Evolutionary conservation across 495 filamentous ascomycete species (phyloP), one percentile per base, ranked within the genome.

Genomic region (Penicillium crystallinum): DNA sequence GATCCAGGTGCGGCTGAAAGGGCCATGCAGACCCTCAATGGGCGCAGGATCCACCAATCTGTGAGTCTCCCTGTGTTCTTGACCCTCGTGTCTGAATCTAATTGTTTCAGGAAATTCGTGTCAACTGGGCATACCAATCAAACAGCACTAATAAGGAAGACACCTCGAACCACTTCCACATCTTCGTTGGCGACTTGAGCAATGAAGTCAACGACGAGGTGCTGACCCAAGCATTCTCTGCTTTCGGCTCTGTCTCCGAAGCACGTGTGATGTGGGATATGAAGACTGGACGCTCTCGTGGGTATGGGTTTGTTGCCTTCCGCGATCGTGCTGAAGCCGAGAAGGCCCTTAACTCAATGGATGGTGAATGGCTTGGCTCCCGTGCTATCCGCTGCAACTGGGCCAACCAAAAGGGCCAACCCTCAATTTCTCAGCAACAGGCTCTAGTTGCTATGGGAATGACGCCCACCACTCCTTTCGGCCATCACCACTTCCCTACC

Each of bases 191-290:
- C 46, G 93, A 99, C 71, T 77, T 99, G 38, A 97, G 92, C 56
- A 99, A 99, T 56, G 93, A 99, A 67, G 93, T 99, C 58, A 99
- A 99, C 61, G 93, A 99, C 59, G 93, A 99, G 66, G 83, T 97
- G 44, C 76, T 99, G 25, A 75, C 87, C 8, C 93, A 97, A 71
- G 95, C 95, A 15, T 99, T 99, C 71, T 95, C 89, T 35, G 91
- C 91, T 33, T 99, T 97, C 69, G 93, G 93, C 10, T 88, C 84
- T 3, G 91, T 99, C 30, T 97, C 95, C n/a, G 93, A 99, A 72
- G 93, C 93, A 52, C 90, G 93, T 55, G 93, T 99, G 51, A 99
- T 99, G 93, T 99, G 93, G 93, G 93, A 99, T 66, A 99, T 99
- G 93, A 99, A 99, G 79, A 99, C 93, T 35, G 93, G 93, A 52